Evolutionary conservation across 352 stramenopile genomes (phyloP), one percentile per base, ranked within the genome.

Genomic region (Pythium utonaiense): DNA sequence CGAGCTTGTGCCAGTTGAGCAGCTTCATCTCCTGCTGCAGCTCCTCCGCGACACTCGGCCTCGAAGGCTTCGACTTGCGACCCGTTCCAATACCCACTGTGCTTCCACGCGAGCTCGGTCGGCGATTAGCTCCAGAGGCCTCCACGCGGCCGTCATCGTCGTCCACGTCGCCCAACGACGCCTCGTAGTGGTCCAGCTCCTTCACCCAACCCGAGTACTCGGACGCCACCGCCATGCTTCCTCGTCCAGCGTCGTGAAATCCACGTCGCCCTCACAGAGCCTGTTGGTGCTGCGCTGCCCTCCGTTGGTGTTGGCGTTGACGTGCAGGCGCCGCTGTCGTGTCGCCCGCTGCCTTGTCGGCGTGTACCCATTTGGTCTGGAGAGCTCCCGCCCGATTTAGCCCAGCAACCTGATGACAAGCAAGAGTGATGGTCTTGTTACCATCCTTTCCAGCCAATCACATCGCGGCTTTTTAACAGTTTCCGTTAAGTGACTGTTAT

Each of bases 1-100:
- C 90, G 21, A 98, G 83, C 61, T 98, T 98, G 75, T 98, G 92
- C 92, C 92, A 98, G 50, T 96, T 91, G 45, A 98, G 79, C 41
- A 98, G 71, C 74, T 98, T 97, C 77, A 98, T 93, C 66, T 98
- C 92, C 65, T 92, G 80, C 63, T 93, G 75, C 12, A 91, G 65
- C 45, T 96, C 86, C n/a, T 97, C 77, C 1, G 96, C 63, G 17
- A 66, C 48, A 41, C 57, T 75, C 6, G 65, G 56, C n/a, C 49
- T 50, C 24, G 58, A 57, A 10, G 57, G 42, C 33, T 68, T 75
- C 30, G 60, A 16, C 31, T 71, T 75, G 5, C 67, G 59, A 16
- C 53, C 66, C n/a, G 70, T 70, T 1, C 14, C 50, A 7, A 60
- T 57, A 9, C 58, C 62, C 14, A 66, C 53, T 0, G 58, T 60